Evolutionary conservation across 208 protist genomes (phyloP), one percentile per base, ranked within the genome.

Genomic region (Acanthamoeba lenticulata): DNA sequence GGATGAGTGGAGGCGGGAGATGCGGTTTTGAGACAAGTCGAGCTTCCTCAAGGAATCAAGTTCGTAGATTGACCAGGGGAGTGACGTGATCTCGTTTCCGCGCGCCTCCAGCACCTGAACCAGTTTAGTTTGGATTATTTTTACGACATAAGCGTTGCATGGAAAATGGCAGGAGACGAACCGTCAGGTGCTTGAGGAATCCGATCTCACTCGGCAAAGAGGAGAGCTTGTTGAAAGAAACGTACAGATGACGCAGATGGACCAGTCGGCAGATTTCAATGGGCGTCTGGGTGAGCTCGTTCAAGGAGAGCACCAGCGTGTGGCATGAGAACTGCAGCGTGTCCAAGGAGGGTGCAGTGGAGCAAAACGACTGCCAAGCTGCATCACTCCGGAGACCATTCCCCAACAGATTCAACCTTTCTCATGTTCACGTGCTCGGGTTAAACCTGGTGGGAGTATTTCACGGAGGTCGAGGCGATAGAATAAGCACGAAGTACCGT

Each of bases 51-150:
- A 36, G 0, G 69, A 79, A 0, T 29, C 44, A 21, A 79, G 32
- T 36, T 79, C 69, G 24, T 79, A 79, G 6, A 79, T 2, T 5
- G 69, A 79, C 69, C 69, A 79, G 7, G 69, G 69, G 24, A 79
- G 36, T 0, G 69, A 21, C 0, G 69, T 36, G 32, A 79, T 79
- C 4, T 79, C 69, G 24, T 79, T 79, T 19, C 69, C 69, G 15
- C 69, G 69, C 2, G 69, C 69, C 69, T 79, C 69, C 38, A 79
- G 24, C 40, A 79, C 69, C 69, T 79, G 69, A n/a, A n/a, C n/a
- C n/a, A n/a, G n/a, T n/a, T n/a, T n/a, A n/a, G n/a, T n/a, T n/a
- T n/a, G n/a, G n/a, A n/a, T n/a, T n/a, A n/a, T n/a, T n/a, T n/a
- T n/a, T n/a, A n/a, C n/a, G n/a, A n/a, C n/a, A n/a, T n/a, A n/a